Conservation (phyloP, 1,139 yeast species). For the Suhomyces taliae region DNA sequence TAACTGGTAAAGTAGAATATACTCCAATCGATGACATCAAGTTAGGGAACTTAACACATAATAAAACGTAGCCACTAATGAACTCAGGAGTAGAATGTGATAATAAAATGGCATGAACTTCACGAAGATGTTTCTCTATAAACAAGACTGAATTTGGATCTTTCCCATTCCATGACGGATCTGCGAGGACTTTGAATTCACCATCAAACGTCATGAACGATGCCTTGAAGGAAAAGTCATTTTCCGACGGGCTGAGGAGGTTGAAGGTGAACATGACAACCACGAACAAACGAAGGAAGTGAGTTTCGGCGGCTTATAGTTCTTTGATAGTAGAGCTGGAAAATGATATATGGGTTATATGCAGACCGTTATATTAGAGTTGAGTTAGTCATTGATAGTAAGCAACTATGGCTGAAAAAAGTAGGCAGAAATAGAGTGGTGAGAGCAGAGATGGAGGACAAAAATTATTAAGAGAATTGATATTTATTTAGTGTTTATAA, state of each 20-base stretch:
- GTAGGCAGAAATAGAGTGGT: too few species aligned
- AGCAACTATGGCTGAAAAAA: too few species aligned
- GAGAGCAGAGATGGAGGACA: too few species aligned
- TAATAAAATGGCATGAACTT: conserved; percentile 66
- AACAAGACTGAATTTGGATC: conserved; percentile 37
- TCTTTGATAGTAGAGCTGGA: background rate
- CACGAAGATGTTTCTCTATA: conserved; percentile 47
- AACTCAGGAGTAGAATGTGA: conserved; percentile 87
- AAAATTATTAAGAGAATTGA: too few species aligned
- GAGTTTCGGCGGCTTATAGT: background rate
- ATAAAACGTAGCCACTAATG: conserved; percentile 74
- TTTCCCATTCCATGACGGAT: conserved; percentile 71
- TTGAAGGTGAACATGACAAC: conserved; percentile 44
- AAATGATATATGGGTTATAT: background rate
- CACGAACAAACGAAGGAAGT: background rate
- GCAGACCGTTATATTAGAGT: background rate
- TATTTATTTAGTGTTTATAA: too few species aligned
- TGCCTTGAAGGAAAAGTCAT: conserved; percentile 39
- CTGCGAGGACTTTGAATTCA: conserved; percentile 57
- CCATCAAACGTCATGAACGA: conserved; percentile 46
- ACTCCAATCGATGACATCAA: conserved; percentile 67
- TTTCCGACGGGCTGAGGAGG: conserved; percentile 33
- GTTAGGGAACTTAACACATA: conserved; percentile 62
- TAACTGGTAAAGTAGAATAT: conserved; percentile 85
- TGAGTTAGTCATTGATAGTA: too few species aligned